These are phyloP conservation scores for Suhomyces tanzawaensis DNA, from an alignment of 805 yeast species.

Conservation along the genomic window DNA sequence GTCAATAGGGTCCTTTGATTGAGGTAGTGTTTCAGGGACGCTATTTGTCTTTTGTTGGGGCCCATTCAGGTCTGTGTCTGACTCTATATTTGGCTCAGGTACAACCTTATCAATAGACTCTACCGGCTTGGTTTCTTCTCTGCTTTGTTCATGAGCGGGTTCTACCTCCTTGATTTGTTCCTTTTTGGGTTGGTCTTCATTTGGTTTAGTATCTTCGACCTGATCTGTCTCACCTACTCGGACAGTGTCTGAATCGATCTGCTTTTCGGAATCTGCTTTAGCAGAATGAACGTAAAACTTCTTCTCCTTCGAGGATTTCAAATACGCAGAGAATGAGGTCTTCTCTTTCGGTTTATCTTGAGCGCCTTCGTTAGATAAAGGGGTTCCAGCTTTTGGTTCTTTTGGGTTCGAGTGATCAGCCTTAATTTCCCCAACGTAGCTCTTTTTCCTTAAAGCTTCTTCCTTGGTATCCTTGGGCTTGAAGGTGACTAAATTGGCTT, in stretches of 20 bases:
- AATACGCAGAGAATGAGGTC: constrained; percentile 8
- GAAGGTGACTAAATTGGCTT: neutral
- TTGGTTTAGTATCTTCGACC: neutral
- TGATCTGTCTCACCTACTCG: neutral
- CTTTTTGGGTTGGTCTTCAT: no score
- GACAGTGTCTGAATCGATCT: neutral
- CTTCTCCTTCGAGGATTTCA: constrained; percentile 6
- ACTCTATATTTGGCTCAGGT: neutral
- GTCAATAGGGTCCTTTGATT: no score
- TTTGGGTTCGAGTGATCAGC: neutral
- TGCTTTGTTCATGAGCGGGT: neutral
- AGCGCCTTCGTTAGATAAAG: neutral
- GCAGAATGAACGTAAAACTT: neutral
- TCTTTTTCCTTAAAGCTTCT: no score
- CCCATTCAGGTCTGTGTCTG: no score
- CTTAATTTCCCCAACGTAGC: no score
- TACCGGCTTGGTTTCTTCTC: neutral
- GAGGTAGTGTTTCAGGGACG: no score
- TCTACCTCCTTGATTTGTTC: neutral
- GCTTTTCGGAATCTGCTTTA: neutral
- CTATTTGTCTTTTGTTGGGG: no score
- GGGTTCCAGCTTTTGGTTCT: no score
- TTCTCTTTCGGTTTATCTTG: constrained; percentile 1
- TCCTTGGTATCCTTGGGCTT: no score
- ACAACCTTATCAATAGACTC: neutral